Evolutionary conservation across 768 basidiomycete genomes (phyloP), one percentile per base, ranked within the genome.

Genomic region (Pulveroboletus sp.): DNA sequence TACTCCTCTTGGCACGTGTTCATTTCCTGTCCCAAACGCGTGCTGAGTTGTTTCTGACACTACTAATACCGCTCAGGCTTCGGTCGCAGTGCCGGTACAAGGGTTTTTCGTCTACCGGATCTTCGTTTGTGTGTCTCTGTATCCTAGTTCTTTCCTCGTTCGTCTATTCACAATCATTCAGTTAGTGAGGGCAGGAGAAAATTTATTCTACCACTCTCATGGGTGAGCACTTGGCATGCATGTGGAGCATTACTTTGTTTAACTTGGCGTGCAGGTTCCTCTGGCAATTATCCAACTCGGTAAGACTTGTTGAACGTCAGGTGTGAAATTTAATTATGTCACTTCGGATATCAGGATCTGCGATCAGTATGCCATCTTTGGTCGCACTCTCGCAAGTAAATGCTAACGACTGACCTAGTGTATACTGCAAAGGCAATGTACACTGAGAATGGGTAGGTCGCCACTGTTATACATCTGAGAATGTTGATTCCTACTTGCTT

Each of bases 131-230:
- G 38, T 5, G 49, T 45, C 14, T 36, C 32, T 4, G 11, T 10
- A 7, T 20, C 10, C 6, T 3, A 20, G 2, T 31, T 3, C 8
- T n/a, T 33, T 16, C 2, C 29, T 5, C 7, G 19, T 32, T 10
- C n/a, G 32, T 11, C 32, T 6, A n/a, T n/a, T n/a, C n/a, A 39
- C 12, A 20, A 8, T 3, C 14, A 19, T 23, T 4, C 43, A 50
- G 49, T 43, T 12, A 39, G 36, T 17, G 27, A 21, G 25, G n/a
- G n/a, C n/a, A n/a, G n/a, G n/a, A 58, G 17, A 16, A 54, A 36
- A 0, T 19, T 47, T 8, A 0, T 33, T 14, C 10, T 7, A 2
- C 57, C 42, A 13, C 2, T 58, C 1, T n/a, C 16, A 39, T 39
- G 20, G 23, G 38, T 39, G 13, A 24, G 23, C 3, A 16, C 4